phyloP scores from a whole-genome alignment of 2,329 filamentous ascomycete genomes.

The Lasiodiplodia theobromae region DNA sequence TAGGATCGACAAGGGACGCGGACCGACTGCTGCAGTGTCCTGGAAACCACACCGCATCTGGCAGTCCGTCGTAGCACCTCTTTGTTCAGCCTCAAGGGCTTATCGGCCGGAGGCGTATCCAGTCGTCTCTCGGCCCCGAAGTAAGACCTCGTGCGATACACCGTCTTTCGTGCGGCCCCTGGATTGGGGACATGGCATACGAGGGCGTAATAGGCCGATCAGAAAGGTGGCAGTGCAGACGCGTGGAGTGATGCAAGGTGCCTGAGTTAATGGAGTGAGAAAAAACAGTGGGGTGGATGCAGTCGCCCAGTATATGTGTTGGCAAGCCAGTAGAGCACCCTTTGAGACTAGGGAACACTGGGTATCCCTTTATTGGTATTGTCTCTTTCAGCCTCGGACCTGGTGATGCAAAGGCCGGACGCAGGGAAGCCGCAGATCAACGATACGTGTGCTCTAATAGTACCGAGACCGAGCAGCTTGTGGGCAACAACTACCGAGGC shows the following conservation, averaged over 20 bases:
- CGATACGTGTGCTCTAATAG: neutral
- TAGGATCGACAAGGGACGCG: neutral
- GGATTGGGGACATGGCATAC: neutral
- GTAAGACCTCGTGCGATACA: neutral
- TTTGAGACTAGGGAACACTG: neutral
- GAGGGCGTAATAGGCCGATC: neutral
- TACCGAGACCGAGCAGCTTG: neutral
- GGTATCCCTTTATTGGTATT: neutral
- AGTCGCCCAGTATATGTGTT: neutral
- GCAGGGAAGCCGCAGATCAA: neutral
- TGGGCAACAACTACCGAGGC: neutral
- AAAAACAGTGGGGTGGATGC: neutral
- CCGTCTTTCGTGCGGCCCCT: neutral
- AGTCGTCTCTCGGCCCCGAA: neutral
- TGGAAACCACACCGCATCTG: neutral
- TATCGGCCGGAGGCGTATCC: neutral
- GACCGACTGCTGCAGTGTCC: neutral
- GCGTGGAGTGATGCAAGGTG: neutral
- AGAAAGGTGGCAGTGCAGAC: neutral
- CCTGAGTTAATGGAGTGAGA: neutral
- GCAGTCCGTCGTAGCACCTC: neutral
- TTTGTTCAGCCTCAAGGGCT: neutral
- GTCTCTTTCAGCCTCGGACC: neutral
- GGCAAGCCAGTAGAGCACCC: neutral
- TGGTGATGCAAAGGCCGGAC: neutral